Percentiles rank a stretch among this genome's conserved stretches.
Conservation (phyloP, 108 stramenopile genomes). For the Licmophora abbreviata region DNA sequence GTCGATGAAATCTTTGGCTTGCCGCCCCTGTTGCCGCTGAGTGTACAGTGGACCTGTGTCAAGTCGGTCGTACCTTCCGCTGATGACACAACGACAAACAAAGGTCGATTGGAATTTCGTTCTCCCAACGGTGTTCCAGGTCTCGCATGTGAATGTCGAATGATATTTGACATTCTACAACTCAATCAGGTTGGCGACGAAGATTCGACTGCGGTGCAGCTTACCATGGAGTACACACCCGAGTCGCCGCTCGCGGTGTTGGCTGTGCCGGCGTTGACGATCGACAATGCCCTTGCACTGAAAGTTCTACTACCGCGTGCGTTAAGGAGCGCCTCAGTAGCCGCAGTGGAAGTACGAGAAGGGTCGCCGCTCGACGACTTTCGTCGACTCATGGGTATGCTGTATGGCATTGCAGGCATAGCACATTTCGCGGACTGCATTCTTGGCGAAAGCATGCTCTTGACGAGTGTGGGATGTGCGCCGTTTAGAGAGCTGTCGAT, state of each 20-base stretch:
- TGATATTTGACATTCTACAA: conserved; percentile 31
- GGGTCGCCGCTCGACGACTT: conserved; percentile 13
- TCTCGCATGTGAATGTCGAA: conserved; percentile 31
- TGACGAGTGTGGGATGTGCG: conserved; percentile 11
- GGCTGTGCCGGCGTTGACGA: conserved; percentile 21
- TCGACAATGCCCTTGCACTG: conserved; percentile 42
- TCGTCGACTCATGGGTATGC: conserved; percentile 25
- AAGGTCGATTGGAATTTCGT: conserved; percentile 16
- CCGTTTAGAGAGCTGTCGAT: conserved; percentile 10
- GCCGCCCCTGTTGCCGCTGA: conserved; percentile 22
- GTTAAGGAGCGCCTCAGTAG: background rate
- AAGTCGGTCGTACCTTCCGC: conserved; percentile 1
- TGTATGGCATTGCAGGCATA: conserved; percentile 29
- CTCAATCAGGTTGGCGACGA: background rate
- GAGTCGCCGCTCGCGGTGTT: conserved; percentile 18
- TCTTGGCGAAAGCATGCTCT: conserved; percentile 9
- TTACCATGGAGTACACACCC: conserved; percentile 36
- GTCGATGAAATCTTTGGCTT: conserved; percentile 42
- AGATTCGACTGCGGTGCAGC: conserved; percentile 9
- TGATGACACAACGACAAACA: conserved; percentile 2
- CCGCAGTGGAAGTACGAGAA: conserved; percentile 8
- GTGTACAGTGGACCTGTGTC: conserved; percentile 31
- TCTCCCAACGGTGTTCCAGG: conserved; percentile 22
- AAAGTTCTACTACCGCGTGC: conserved; percentile 27
- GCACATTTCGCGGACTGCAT: conserved; percentile 22